These are phyloP conservation scores for Rhazya stricta DNA, from an alignment of 257 asterid genomes.

Conservation along the genomic window DNA sequence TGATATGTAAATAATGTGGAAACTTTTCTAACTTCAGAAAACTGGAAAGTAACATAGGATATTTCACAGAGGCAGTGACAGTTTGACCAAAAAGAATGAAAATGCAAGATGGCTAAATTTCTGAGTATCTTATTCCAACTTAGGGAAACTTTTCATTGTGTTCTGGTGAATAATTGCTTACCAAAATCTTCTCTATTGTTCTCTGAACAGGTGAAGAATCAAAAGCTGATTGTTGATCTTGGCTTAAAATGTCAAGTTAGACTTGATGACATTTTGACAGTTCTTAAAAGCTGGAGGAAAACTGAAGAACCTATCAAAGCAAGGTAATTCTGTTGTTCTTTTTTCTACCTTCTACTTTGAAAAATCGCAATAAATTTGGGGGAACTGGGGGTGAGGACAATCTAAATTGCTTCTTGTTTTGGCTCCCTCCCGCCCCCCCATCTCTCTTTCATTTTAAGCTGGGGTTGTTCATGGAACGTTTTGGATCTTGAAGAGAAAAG, in stretches of 20 bases:
- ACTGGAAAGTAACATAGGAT: background rate
- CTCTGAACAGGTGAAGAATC: conserved; percentile 52
- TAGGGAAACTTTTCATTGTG: background rate
- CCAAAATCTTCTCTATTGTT: background rate
- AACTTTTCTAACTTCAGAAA: background rate
- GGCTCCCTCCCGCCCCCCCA: no score
- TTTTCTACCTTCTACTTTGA: background rate
- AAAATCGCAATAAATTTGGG: background rate
- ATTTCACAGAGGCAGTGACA: background rate
- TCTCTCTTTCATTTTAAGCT: background rate
- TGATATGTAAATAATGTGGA: background rate
- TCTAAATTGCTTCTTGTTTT: background rate
- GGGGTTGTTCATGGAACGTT: background rate
- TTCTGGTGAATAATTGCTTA: background rate
- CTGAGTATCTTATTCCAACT: background rate
- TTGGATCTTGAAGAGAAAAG: background rate
- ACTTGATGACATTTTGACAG: conserved; percentile 53
- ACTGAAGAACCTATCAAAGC: conserved; percentile 46
- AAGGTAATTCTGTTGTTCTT: conserved; percentile 38
- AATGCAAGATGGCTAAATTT: background rate
- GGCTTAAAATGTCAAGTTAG: conserved; percentile 59
- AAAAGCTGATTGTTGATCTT: conserved; percentile 53
- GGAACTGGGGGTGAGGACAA: background rate
- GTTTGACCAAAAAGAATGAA: background rate
- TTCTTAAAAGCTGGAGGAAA: conserved; percentile 58